Evolutionary conservation across 2,329 filamentous ascomycete genomes (phyloP), one percentile per base, ranked within the genome.

Genomic region (Verticillium dahliae): DNA sequence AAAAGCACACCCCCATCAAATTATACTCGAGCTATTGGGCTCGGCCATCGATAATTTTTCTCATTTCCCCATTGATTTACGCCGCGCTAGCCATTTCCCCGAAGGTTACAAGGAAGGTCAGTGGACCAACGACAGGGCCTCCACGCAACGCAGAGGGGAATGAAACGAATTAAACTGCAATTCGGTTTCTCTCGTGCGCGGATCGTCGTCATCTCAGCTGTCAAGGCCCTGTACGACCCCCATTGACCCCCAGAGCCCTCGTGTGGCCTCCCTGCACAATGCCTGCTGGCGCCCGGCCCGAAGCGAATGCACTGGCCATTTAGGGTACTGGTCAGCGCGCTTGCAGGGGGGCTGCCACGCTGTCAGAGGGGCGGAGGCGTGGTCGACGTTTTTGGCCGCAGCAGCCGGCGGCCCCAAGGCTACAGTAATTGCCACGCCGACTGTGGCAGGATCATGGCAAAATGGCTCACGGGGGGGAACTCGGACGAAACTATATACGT

Each of bases 251-350:
- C 9, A 6, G 22, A 13, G 35, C 9, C 35, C 35, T 18, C 18
- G 45, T 56, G 33, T 33, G 54, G 33, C 55, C 55, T 37, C 35
- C 55, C 34, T 34, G 55, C 55, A 34, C 18, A 38, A 34, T 57
- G 55, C 55, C 33, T 37, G 33, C 31, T 37, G 33, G 35, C 34
- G 33, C 54, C 55, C 55, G 55, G 55, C 55, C 34, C 55, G 55
- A 57, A 57, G 55, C 55, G 55, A 57, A n/a, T 34, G 55, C 55
- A 57, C 55, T 57, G 55, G 55, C 33, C 33, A 57, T 33, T 22
- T 22, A 57, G 33, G 34, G 33, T n/a, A 13, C 45, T 10, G 6
- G 45, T 10, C 18, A 18, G 45, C 10, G 45, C 45, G 45, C 45
- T 31, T 52, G 45, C 45, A 52, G 45, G 45, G 45, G 45, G 45